A percentile compares a stretch with the other conserved stretches of the same genome.
These are phyloP conservation scores for Tulasnella sp. DNA, from an alignment of 768 basidiomycete genomes.

Conservation along the genomic window DNA sequence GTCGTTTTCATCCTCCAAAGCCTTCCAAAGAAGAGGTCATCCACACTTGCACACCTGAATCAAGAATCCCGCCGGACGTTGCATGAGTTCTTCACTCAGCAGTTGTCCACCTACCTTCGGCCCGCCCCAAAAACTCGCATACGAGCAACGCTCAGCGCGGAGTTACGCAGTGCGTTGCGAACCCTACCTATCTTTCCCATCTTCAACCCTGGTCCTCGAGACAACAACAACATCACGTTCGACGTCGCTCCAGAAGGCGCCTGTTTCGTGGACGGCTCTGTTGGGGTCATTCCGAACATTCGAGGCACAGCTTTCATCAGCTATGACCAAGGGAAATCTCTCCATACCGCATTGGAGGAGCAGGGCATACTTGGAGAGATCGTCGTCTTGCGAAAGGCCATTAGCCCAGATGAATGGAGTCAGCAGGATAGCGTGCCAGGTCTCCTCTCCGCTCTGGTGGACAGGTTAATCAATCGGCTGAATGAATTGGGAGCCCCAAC, in stretches of 20 bases:
- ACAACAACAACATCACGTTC: background rate
- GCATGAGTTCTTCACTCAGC: too few species aligned
- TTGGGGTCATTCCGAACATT: background rate
- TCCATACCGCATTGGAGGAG: too few species aligned
- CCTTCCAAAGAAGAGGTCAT: too few species aligned
- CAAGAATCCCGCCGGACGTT: too few species aligned
- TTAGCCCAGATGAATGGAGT: background rate
- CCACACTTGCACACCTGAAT: too few species aligned
- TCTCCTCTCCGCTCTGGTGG: background rate
- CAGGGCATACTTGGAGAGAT: too few species aligned
- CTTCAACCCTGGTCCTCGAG: background rate
- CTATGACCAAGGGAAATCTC: too few species aligned
- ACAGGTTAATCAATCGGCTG: background rate
- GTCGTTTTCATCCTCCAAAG: too few species aligned
- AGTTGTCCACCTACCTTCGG: too few species aligned
- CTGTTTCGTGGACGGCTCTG: background rate
- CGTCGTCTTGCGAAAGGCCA: background rate
- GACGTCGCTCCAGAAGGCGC: background rate
- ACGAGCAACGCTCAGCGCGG: too few species aligned
- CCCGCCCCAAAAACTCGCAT: too few species aligned
- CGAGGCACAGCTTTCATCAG: background rate
- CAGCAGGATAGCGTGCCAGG: background rate
- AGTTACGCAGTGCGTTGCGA: background rate
- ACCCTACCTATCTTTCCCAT: conserved; percentile 1
- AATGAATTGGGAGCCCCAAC: background rate